phyloP scores from a whole-genome alignment of 2,329 filamentous ascomycete species.

The Anthostomella pinea region DNA sequence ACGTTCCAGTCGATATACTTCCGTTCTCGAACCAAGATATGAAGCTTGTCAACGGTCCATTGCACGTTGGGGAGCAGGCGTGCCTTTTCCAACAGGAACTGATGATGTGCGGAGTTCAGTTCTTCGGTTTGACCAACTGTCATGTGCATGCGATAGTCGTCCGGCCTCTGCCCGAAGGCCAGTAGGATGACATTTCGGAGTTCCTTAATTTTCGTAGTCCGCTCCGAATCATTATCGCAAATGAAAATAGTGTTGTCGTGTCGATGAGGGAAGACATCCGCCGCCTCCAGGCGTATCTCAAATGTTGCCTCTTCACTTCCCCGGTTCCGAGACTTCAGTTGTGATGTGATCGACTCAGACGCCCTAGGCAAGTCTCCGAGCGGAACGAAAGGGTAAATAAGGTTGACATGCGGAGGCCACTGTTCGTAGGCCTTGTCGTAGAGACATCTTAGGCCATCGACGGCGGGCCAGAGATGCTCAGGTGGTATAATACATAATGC shows the following conservation, averaged over 20 bases:
- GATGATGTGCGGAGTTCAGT: constrained; percentile 40
- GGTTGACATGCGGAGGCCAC: constrained; percentile 67
- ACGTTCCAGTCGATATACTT: constrained; percentile 27
- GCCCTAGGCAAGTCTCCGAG: constrained; percentile 44
- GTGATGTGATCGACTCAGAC: constrained; percentile 36
- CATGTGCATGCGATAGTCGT: constrained; percentile 48
- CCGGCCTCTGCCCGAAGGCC: constrained; percentile 33
- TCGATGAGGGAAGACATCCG: constrained; percentile 48
- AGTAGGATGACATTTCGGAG: constrained; percentile 36
- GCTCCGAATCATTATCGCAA: constrained; percentile 27
- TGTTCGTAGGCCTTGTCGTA: constrained; percentile 60
- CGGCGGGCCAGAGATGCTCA: constrained; percentile 39
- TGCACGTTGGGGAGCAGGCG: constrained; percentile 43
- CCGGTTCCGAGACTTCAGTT: constrained; percentile 24
- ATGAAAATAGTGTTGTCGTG: constrained; percentile 50
- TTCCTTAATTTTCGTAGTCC: constrained; percentile 23
- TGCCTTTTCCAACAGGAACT: constrained; percentile 52
- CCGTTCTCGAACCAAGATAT: constrained; percentile 51
- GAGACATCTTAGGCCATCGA: constrained; percentile 55
- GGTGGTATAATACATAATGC: constrained; percentile 61
- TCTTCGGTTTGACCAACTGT: constrained; percentile 59
- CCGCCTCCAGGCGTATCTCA: constrained; percentile 36
- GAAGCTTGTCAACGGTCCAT: constrained; percentile 49
- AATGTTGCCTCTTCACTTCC: constrained; percentile 9
- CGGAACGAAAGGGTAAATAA: constrained; percentile 63